phyloP scores from a whole-genome alignment of 257 asterid species.

The Lithospermum erythrorhizon region DNA sequence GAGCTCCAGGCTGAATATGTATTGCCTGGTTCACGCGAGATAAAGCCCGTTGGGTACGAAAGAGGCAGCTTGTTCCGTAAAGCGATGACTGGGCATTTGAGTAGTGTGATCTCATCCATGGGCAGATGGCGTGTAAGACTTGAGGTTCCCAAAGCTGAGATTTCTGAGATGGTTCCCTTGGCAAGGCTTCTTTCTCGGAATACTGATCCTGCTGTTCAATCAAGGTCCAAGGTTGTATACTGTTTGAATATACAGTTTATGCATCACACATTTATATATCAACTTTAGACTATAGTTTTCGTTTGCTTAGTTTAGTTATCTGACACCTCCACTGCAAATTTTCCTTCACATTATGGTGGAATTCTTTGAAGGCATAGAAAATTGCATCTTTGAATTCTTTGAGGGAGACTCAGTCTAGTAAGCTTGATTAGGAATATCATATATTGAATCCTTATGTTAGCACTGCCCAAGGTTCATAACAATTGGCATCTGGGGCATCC shows the following conservation, averaged over 20 bases:
- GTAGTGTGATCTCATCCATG: slow-evolving; percentile 94
- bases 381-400: too few relatives aligned
- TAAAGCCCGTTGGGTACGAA: slow-evolving; percentile 67
- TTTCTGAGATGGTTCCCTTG: slow-evolving; percentile 98
- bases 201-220: slow-evolving; percentile 97
- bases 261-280: neutral
- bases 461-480: too few relatives aligned
- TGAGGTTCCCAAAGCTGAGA: slow-evolving; percentile 96
- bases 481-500: too few relatives aligned
- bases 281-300: neutral
- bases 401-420: too few relatives aligned
- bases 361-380: too few relatives aligned
- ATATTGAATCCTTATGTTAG: too few relatives aligned
- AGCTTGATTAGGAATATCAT: too few relatives aligned
- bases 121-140: slow-evolving; percentile 99
- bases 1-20: slow-evolving; percentile 99
- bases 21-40: slow-evolving; percentile 93
- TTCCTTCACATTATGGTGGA: neutral
- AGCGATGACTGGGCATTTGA: slow-evolving; percentile 93
- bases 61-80: slow-evolving; percentile 81
- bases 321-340: neutral
- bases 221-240: slow-evolving; percentile 80
- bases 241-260: neutral
- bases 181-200: slow-evolving; percentile 97
- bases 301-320: too few relatives aligned